Percentiles rank a stretch among this genome's conserved stretches.
Conservation (phyloP, 768 basidiomycete genomes). For the Pulveroboletus sp. region DNA sequence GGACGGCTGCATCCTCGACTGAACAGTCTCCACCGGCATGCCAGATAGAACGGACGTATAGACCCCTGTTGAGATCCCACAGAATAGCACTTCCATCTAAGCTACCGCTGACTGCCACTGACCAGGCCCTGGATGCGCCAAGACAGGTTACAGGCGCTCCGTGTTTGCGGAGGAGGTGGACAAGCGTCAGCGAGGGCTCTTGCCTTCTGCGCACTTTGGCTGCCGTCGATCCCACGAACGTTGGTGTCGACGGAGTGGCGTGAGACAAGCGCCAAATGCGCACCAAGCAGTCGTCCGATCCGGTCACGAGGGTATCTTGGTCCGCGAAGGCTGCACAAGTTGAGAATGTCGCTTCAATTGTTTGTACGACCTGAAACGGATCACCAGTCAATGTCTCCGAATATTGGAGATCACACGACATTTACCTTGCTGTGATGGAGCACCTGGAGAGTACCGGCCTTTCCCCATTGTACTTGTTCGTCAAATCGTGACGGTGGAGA, state of each 20-base stretch:
- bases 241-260: constrained; percentile 12
- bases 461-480: constrained; percentile 69
- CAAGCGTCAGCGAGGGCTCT: constrained; percentile 39
- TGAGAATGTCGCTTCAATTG: constrained; percentile 69
- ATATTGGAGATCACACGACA: neutral
- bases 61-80: constrained; percentile 86
- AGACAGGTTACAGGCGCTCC: constrained; percentile 63
- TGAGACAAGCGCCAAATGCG: constrained; percentile 71
- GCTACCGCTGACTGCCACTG: constrained; percentile 76
- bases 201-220: constrained; percentile 19
- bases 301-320: constrained; percentile 68
- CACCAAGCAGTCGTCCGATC: constrained; percentile 76
- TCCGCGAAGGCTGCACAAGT: constrained; percentile 80
- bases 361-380: constrained; percentile 57
- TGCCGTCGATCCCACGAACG: constrained; percentile 19
- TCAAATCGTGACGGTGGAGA: constrained; percentile 57
- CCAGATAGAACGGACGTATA: constrained; percentile 79
- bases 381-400: neutral
- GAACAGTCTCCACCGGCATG: constrained; percentile 39
- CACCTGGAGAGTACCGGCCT: constrained; percentile 55
- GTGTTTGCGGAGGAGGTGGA: constrained; percentile 80
- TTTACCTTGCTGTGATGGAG: constrained; percentile 59
- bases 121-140: constrained; percentile 77
- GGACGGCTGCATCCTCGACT: constrained; percentile 43
- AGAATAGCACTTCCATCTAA: constrained; percentile 81